phyloP scores from a whole-genome alignment of 805 yeast species.

The Myxozyma nipponensis region DNA sequence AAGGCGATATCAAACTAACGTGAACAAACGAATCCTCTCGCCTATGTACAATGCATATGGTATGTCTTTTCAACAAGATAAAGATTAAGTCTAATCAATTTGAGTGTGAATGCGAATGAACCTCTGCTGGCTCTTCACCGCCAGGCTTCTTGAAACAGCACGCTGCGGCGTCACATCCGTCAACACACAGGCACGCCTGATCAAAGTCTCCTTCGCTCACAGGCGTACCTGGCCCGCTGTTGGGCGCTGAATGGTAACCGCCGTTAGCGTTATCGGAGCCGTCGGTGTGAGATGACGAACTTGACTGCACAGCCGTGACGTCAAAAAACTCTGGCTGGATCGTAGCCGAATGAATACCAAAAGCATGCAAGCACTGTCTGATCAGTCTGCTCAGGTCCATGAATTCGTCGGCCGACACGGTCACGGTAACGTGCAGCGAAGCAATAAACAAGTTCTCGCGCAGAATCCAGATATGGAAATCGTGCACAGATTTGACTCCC shows the following conservation, averaged over 20 bases:
- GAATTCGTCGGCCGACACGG: slow-evolving; percentile 57
- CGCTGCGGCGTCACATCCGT: slow-evolving; percentile 24
- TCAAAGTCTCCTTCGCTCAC: neutral
- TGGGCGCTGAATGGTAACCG: neutral
- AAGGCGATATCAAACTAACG: neutral
- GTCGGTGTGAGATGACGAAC: neutral
- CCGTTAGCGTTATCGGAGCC: neutral
- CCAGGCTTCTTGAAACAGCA: slow-evolving; percentile 13
- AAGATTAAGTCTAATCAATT: neutral
- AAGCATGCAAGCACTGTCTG: slow-evolving; percentile 70
- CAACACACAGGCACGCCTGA: slow-evolving; percentile 22
- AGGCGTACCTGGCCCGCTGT: no score
- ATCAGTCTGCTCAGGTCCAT: slow-evolving; percentile 68
- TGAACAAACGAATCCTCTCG: neutral
- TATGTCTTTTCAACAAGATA: neutral
- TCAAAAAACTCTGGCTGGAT: slow-evolving; percentile 86
- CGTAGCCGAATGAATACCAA: slow-evolving; percentile 89
- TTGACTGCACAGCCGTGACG: slow-evolving; percentile 6
- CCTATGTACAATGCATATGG: neutral
- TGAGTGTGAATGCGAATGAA: slow-evolving; percentile 3
- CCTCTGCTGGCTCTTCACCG: neutral
- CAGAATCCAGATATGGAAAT: slow-evolving; percentile 94
- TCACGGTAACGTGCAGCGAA: slow-evolving; percentile 78
- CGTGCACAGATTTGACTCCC: slow-evolving; percentile 83
- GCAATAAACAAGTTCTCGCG: slow-evolving; percentile 85